These are phyloP conservation scores for Trichoderma afroharzianum DNA, from an alignment of 2,329 filamentous ascomycete species.

Conservation along the genomic window DNA sequence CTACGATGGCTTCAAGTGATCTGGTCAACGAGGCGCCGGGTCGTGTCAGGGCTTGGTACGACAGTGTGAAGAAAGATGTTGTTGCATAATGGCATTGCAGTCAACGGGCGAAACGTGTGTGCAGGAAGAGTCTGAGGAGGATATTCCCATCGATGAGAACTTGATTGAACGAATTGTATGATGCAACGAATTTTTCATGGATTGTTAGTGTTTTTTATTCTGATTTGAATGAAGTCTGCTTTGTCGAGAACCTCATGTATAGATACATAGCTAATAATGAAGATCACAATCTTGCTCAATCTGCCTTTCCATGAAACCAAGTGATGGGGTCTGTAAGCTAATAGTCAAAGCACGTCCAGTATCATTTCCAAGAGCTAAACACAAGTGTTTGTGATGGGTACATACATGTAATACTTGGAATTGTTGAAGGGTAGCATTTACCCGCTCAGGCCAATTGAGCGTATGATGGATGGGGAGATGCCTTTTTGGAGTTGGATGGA, in stretches of 20 bases:
- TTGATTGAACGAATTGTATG: not conserved
- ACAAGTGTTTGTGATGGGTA: too few relatives aligned
- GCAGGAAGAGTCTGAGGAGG: not conserved
- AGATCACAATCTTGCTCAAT: not conserved
- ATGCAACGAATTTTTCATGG: not conserved
- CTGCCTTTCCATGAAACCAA: not conserved
- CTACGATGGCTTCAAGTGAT: not conserved
- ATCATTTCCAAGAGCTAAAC: not conserved
- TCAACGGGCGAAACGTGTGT: not conserved
- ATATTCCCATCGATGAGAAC: not conserved
- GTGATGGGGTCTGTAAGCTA: not conserved
- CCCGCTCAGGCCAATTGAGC: too few relatives aligned
- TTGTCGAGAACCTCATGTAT: not conserved
- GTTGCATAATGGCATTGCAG: not conserved
- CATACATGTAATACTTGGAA: rapidly evolving
- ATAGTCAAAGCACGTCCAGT: not conserved
- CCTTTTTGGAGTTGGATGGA: not conserved
- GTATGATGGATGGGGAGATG: not conserved
- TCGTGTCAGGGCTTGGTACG: not conserved
- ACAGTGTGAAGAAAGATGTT: not conserved
- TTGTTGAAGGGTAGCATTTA: too few relatives aligned
- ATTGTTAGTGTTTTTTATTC: not conserved
- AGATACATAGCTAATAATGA: not conserved
- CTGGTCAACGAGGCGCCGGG: not conserved
- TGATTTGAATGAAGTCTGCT: not conserved